Conservation (phyloP, 2,329 filamentous ascomycete species). For the Stenocarpella maydis region DNA sequence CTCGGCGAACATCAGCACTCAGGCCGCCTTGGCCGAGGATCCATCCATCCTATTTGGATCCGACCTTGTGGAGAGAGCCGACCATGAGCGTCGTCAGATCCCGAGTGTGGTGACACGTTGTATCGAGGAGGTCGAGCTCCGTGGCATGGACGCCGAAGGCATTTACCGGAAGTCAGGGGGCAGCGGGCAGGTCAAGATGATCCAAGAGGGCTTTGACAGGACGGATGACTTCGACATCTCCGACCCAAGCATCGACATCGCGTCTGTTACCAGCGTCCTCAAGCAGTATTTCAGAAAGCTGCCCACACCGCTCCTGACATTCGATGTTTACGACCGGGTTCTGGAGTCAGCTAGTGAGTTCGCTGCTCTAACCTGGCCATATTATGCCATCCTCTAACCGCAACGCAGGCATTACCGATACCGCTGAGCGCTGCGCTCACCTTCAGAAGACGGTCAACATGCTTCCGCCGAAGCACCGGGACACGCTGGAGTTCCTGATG, state of each 20-base stretch:
- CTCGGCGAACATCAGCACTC: slow-evolving; percentile 49
- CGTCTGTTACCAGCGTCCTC: slow-evolving; percentile 91
- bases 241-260: slow-evolving; percentile 92
- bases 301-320: slow-evolving; percentile 88
- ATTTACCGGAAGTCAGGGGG: slow-evolving; percentile 98
- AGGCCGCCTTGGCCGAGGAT: slow-evolving; percentile 54
- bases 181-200: slow-evolving; percentile 86
- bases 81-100: slow-evolving; percentile 88
- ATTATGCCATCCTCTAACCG: not conserved
- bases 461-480: slow-evolving; percentile 83
- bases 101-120: slow-evolving; percentile 91
- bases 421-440: slow-evolving; percentile 73
- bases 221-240: slow-evolving; percentile 90
- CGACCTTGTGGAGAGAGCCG: slow-evolving; percentile 84
- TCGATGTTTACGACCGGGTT: slow-evolving; percentile 88
- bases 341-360: slow-evolving; percentile 79
- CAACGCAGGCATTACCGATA: slow-evolving; percentile 66
- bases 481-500: slow-evolving; percentile 91
- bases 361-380: not conserved
- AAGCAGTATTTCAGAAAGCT: slow-evolving; percentile 98
- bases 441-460: slow-evolving; percentile 78
- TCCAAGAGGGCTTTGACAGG: slow-evolving; percentile 91
- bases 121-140: slow-evolving; percentile 94
- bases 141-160: slow-evolving; percentile 96
- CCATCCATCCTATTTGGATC: slow-evolving; percentile 81